phyloP scores from a whole-genome alignment of 2,329 filamentous ascomycete species.

The Dactylellina leptospora region DNA sequence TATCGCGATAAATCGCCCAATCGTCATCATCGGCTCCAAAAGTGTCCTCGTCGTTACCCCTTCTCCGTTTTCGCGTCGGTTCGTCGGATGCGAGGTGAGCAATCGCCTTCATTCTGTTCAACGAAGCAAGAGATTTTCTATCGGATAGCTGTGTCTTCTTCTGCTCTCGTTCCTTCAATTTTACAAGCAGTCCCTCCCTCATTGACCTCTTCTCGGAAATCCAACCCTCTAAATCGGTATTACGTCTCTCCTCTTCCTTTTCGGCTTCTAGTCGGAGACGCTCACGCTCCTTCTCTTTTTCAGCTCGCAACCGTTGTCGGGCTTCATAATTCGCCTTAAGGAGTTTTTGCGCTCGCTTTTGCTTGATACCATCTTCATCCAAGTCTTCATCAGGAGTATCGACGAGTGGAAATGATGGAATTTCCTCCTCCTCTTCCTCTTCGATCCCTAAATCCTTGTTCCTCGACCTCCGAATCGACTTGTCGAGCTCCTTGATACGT shows the following conservation, averaged over 20 bases:
- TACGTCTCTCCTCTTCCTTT: constrained; percentile 81
- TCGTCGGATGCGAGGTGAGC: constrained; percentile 93
- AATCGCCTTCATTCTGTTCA: constrained; percentile 98
- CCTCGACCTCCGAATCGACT: constrained; percentile 84
- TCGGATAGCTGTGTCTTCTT: constrained; percentile 95
- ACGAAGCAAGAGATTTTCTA: constrained; percentile 92
- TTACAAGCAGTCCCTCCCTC: constrained; percentile 73
- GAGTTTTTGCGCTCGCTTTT: constrained; percentile 89
- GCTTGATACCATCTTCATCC: constrained; percentile 87
- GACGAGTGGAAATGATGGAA: constrained; percentile 84
- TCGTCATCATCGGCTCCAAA: constrained; percentile 98
- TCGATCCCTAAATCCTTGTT: constrained; percentile 91
- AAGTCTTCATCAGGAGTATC: constrained; percentile 91
- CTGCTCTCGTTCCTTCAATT: constrained; percentile 91
- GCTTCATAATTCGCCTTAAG: constrained; percentile 96
- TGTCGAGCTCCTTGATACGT: constrained; percentile 86
- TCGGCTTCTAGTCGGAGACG: constrained; percentile 83
- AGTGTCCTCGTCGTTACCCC: constrained; percentile 82
- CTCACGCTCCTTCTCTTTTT: constrained; percentile 92
- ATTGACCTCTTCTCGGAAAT: constrained; percentile 80
- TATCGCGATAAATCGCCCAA: constrained; percentile 95
- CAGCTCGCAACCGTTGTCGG: constrained; percentile 88
- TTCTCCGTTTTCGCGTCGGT: constrained; percentile 75
- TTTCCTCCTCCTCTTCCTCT: constrained; percentile 78
- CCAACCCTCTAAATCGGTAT: constrained; percentile 86